phyloP scores from a whole-genome alignment of 805 yeast species.

The Zygosaccharomyces bailii region DNA sequence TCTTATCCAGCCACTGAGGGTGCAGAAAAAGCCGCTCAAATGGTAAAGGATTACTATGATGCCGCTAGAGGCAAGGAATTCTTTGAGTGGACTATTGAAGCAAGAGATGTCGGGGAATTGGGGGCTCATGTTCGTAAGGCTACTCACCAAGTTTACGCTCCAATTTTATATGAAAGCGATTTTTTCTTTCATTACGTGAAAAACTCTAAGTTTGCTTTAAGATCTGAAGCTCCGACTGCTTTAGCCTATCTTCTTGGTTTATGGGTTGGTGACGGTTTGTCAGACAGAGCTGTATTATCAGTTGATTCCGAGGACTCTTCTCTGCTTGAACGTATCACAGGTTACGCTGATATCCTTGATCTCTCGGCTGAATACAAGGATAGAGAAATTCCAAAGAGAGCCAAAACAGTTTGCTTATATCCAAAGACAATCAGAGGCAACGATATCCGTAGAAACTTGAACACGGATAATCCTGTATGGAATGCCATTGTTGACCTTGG shows the following conservation, averaged over 20 bases:
- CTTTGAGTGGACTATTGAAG: constrained; percentile 44
- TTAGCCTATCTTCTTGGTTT: constrained; percentile 40
- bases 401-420: constrained; percentile 1
- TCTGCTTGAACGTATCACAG: constrained; percentile 22
- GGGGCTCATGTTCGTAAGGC: constrained; percentile 29
- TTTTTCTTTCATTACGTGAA: constrained; percentile 4
- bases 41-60: constrained; percentile 22
- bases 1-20: constrained; percentile 10
- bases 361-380: constrained; percentile 6
- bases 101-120: constrained; percentile 34
- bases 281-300: constrained; percentile 20
- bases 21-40: constrained; percentile 18
- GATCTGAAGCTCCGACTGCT: constrained; percentile 15
- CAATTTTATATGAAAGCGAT: constrained; percentile 19
- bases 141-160: constrained; percentile 38
- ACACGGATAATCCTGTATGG: constrained; percentile 23
- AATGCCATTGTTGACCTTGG: constrained; percentile 21
- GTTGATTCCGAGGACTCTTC: constrained; percentile 24
- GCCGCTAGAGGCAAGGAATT: constrained; percentile 26
- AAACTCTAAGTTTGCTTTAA: neutral
- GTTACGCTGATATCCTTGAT: constrained; percentile 10
- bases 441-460: constrained; percentile 1
- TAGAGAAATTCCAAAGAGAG: constrained; percentile 1
- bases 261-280: constrained; percentile 37
- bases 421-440: constrained; percentile 2